These are phyloP conservation scores for Quercus gilva DNA, from an alignment of 306 rosid genomes.

Conservation along the genomic window DNA sequence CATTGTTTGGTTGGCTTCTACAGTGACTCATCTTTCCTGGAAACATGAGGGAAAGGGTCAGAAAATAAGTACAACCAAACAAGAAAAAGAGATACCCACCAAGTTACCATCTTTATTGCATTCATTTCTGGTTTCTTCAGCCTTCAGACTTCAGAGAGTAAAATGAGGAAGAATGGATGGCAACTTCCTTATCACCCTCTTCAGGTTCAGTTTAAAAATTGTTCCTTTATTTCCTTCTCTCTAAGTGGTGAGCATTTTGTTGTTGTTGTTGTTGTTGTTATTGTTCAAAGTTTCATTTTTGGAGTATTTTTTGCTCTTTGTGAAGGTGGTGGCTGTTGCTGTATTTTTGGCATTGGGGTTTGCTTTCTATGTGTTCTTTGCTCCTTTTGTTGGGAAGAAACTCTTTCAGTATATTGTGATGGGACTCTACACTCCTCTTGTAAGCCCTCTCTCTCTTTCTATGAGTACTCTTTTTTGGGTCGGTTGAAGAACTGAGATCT, in stretches of 20 bases:
- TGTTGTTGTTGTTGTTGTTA: conserved; percentile 2
- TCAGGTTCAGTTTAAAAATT: conserved; percentile 53
- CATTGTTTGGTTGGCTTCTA: conserved; percentile 14
- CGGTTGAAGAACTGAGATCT: conserved; percentile 59
- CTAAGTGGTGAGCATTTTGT: conserved; percentile 1
- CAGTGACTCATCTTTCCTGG: conserved; percentile 37
- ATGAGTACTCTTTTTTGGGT: conserved; percentile 17
- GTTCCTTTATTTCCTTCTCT: not conserved
- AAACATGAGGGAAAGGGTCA: conserved; percentile 34
- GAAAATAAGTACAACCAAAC: conserved; percentile 3
- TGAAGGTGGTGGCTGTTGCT: conserved; percentile 96
- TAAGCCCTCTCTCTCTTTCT: conserved; percentile 33
- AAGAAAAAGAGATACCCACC: conserved; percentile 6
- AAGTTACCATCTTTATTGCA: conserved; percentile 19
- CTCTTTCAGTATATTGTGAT: conserved; percentile 69
- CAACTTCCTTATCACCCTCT: conserved; percentile 97
- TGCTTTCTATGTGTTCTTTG: conserved; percentile 96
- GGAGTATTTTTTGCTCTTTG: not conserved
- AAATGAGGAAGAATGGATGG: conserved; percentile 98
- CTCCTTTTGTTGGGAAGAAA: conserved; percentile 92
- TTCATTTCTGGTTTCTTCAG: conserved; percentile 16
- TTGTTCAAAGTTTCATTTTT: conserved; percentile 5
- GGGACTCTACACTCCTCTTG: conserved; percentile 96
- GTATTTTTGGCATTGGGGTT: conserved; percentile 93
- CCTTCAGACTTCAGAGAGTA: conserved; percentile 31